These are phyloP conservation scores for Pelargonium fulgidum DNA, from an alignment of 441 rosid genomes.

Conservation along the genomic window DNA sequence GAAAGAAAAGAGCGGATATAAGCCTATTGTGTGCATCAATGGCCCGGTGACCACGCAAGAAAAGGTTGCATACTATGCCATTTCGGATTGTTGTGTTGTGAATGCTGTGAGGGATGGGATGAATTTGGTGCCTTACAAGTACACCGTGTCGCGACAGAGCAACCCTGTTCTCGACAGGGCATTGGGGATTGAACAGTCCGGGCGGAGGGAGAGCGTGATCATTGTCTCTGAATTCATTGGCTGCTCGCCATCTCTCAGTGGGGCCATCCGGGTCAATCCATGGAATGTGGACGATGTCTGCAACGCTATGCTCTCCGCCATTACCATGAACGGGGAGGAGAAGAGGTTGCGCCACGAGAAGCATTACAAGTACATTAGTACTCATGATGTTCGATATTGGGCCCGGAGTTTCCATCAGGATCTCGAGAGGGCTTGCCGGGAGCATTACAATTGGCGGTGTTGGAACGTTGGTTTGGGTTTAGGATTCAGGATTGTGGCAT, in stretches of 20 bases:
- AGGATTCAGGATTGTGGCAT: slow-evolving; percentile 61
- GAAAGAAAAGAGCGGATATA: slow-evolving; percentile 41
- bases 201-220: slow-evolving; percentile 48
- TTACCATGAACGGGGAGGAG: slow-evolving; percentile 43
- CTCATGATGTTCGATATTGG: slow-evolving; percentile 80
- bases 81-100: slow-evolving; percentile 72
- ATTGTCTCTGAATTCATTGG: slow-evolving; percentile 87
- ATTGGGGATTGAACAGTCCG: slow-evolving; percentile 32
- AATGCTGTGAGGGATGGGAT: slow-evolving; percentile 83
- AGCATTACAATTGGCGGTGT: slow-evolving; percentile 55
- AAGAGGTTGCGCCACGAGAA: slow-evolving; percentile 68
- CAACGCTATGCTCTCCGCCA: slow-evolving; percentile 52
- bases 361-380: slow-evolving; percentile 73
- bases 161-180: slow-evolving; percentile 51
- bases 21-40: slow-evolving; percentile 54
- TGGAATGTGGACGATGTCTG: slow-evolving; percentile 62
- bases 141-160: slow-evolving; percentile 68
- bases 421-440: slow-evolving; percentile 70
- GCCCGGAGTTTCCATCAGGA: slow-evolving; percentile 68
- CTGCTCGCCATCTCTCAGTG: slow-evolving; percentile 83
- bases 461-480: slow-evolving; percentile 75
- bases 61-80: slow-evolving; percentile 57
- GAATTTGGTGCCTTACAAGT: slow-evolving; percentile 77
- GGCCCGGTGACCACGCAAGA: slow-evolving; percentile 55
- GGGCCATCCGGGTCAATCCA: slow-evolving; percentile 78